Conservation (phyloP, 306 rosid genomes). For the Gillenia trifoliata region DNA sequence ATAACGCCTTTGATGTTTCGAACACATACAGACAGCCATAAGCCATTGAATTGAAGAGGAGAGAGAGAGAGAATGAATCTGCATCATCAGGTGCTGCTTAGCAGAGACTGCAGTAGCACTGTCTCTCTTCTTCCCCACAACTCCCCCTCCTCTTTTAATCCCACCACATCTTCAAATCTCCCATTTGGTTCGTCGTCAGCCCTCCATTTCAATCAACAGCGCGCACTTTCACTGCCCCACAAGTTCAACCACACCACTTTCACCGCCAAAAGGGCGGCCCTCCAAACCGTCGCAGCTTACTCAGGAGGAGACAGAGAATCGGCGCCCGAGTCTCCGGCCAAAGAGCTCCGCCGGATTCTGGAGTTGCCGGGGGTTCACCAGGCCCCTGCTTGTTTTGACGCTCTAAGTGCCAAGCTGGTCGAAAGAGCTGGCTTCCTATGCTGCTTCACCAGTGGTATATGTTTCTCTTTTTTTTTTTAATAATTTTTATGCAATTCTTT, state of each 20-base stretch:
- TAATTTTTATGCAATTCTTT: neutral
- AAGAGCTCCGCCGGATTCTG: constrained; percentile 54
- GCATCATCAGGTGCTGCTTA: neutral
- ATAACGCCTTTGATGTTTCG: too few species aligned
- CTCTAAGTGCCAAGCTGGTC: constrained; percentile 76
- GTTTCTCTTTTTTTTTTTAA: neutral
- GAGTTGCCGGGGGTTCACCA: constrained; percentile 67
- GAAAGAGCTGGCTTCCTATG: constrained; percentile 61
- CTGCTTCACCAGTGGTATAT: constrained; percentile 80
- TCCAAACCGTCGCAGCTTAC: constrained; percentile 20
- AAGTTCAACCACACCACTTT: neutral
- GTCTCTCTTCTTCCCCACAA: neutral
- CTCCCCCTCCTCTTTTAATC: neutral
- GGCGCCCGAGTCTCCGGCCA: constrained; percentile 29
- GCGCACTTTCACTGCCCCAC: constrained; percentile 7
- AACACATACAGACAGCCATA: too few species aligned
- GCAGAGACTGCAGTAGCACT: constrained; percentile 1
- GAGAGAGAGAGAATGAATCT: constrained; percentile 13
- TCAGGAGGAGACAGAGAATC: constrained; percentile 15
- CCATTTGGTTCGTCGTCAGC: neutral
- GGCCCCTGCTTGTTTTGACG: constrained; percentile 85
- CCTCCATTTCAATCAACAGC: neutral
- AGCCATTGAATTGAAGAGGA: neutral
- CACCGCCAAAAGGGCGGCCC: neutral
- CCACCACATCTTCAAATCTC: neutral